Conservation (phyloP, 192 early-diverging fungal genomes). For the Podila epicladia region DNA sequence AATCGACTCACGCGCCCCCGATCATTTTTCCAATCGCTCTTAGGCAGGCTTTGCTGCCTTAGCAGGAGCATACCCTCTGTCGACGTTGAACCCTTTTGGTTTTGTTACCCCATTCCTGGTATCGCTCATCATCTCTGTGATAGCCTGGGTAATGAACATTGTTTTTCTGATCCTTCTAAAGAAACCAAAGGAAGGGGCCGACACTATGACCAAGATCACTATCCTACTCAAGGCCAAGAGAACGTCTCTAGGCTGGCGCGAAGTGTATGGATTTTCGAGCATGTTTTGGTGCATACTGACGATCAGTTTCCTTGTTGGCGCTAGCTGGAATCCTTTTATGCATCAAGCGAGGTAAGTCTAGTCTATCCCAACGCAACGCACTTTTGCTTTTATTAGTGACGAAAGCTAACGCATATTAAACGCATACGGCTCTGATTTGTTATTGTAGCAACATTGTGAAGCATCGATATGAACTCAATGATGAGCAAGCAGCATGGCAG, state of each 20-base stretch:
- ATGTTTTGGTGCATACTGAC: constrained; percentile 54
- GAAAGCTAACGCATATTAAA: background rate
- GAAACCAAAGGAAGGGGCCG: constrained; percentile 46
- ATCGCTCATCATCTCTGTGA: constrained; percentile 68
- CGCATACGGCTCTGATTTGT: background rate
- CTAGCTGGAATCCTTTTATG: constrained; percentile 53
- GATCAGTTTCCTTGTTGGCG: constrained; percentile 52
- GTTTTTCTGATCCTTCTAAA: constrained; percentile 69
- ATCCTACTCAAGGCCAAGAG: constrained; percentile 35
- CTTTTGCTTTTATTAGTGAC: too few relatives aligned
- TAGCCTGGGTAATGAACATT: constrained; percentile 77
- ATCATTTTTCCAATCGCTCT: background rate
- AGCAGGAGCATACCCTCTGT: constrained; percentile 72
- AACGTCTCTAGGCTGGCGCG: constrained; percentile 46
- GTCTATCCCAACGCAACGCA: too few relatives aligned
- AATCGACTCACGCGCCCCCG: too few relatives aligned
- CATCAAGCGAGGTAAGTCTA: constrained; percentile 53
- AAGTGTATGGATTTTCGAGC: constrained; percentile 53
- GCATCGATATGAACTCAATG: constrained; percentile 69
- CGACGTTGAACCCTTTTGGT: constrained; percentile 54
- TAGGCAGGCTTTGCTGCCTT: constrained; percentile 75
- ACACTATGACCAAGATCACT: constrained; percentile 40
- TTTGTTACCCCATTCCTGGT: constrained; percentile 61
- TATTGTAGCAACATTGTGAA: constrained; percentile 73
- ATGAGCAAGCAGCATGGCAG: constrained; percentile 69